Percentiles rank a stretch among this genome's conserved stretches.
phyloP scores from a whole-genome alignment of 1,284 basidiomycete genomes.

The Marasmius tenuissimus region DNA sequence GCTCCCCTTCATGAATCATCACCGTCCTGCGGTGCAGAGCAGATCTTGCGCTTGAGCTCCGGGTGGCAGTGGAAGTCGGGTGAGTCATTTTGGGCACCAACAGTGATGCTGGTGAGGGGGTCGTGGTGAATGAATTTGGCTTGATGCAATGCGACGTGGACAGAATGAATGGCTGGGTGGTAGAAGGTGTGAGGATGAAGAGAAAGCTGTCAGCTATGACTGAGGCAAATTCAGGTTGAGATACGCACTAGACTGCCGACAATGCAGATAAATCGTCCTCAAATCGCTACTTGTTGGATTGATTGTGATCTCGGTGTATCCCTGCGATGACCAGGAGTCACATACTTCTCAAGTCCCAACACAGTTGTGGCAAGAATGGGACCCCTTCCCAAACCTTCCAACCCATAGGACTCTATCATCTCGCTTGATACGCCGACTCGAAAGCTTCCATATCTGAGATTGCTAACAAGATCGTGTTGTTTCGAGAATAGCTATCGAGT shows the following conservation, averaged over 20 bases:
- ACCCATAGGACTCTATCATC: too few relatives aligned
- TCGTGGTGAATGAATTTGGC: slow-evolving; percentile 80
- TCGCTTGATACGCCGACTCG: too few relatives aligned
- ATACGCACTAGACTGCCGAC: slow-evolving; percentile 77
- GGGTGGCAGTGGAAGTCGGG: slow-evolving; percentile 89
- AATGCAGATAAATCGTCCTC: slow-evolving; percentile 82
- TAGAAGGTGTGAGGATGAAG: slow-evolving; percentile 28
- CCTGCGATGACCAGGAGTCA: slow-evolving; percentile 45
- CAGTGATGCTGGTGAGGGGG: slow-evolving; percentile 68
- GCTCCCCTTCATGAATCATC: slow-evolving; percentile 95
- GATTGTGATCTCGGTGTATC: slow-evolving; percentile 90
- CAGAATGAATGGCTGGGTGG: slow-evolving; percentile 75
- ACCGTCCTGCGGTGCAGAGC: slow-evolving; percentile 85
- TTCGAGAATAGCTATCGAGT: too few relatives aligned
- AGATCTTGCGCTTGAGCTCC: slow-evolving; percentile 91
- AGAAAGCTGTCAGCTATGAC: slow-evolving; percentile 16
- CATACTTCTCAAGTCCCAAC: slow-evolving; percentile 19
- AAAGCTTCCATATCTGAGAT: too few relatives aligned
- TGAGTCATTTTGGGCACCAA: slow-evolving; percentile 57
- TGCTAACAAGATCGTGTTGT: too few relatives aligned
- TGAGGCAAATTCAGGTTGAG: slow-evolving; percentile 9
- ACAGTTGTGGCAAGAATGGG: too few relatives aligned
- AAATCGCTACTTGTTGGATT: slow-evolving; percentile 77
- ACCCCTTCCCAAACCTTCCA: too few relatives aligned
- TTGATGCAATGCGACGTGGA: slow-evolving; percentile 66